These are phyloP conservation scores for Esteya vermicola DNA, from an alignment of 2,329 filamentous ascomycete genomes.

Conservation along the genomic window DNA sequence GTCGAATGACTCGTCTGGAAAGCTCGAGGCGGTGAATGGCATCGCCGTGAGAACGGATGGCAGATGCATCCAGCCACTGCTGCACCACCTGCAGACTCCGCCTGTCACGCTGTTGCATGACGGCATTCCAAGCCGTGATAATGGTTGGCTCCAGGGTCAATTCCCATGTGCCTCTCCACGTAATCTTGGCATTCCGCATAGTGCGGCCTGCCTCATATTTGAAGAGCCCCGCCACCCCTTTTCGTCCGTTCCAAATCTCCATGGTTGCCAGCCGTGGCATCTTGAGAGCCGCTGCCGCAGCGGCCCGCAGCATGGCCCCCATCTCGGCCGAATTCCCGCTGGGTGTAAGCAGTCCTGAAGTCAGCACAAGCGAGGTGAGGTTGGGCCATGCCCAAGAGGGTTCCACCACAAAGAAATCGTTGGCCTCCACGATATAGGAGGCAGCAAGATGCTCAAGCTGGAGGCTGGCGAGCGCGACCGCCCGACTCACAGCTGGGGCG, in stretches of 20 bases:
- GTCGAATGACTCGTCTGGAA: not conserved
- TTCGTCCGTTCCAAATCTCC: conserved; percentile 21
- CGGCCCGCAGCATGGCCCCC: conserved; percentile 13
- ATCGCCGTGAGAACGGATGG: not conserved
- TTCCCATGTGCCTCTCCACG: not conserved
- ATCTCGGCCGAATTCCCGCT: conserved; percentile 11
- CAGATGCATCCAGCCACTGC: not conserved
- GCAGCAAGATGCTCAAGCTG: conserved; percentile 16
- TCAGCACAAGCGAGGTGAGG: conserved; percentile 17
- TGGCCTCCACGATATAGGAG: conserved; percentile 17
- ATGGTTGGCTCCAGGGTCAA: not conserved
- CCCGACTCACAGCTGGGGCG: conserved; percentile 11
- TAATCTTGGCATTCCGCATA: not conserved
- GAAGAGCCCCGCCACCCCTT: conserved; percentile 18
- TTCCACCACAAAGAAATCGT: conserved; percentile 16
- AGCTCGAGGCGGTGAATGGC: not conserved
- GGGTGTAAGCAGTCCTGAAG: conserved; percentile 15
- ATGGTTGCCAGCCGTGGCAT: conserved; percentile 20
- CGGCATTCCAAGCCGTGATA: not conserved
- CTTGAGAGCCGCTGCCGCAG: conserved; percentile 13
- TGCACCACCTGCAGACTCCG: not conserved
- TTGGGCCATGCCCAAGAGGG: conserved; percentile 16
- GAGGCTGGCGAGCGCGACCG: conserved; percentile 13
- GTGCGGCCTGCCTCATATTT: not conserved
- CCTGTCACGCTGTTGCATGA: not conserved